Conservation (phyloP, 202 grass and related monocot genomes). For the Zoysia matrella region DNA sequence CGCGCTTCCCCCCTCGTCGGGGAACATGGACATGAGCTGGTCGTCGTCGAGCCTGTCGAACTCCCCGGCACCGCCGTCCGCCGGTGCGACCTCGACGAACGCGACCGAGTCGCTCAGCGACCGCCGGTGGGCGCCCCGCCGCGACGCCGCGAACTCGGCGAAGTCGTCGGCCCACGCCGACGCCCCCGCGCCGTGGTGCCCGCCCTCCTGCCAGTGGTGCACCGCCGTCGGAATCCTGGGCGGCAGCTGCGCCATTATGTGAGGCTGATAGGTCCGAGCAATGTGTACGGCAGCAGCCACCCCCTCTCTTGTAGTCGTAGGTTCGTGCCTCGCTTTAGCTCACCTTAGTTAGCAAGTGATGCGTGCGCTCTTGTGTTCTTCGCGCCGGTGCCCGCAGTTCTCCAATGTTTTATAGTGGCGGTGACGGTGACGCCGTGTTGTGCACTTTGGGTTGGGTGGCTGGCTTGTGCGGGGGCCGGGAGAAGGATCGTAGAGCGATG, state of each 20-base stretch:
- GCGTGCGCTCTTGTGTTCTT: background rate
- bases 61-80: constrained; percentile 16
- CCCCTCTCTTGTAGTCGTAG: too few relatives aligned
- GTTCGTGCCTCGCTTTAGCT: too few relatives aligned
- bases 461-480: background rate
- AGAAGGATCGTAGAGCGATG: too few relatives aligned
- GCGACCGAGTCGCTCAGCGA: constrained; percentile 83
- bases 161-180: constrained; percentile 81
- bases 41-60: too few relatives aligned
- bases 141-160: constrained; percentile 72
- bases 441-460: background rate
- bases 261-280: background rate
- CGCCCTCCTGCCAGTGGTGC: constrained; percentile 50
- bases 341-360: background rate
- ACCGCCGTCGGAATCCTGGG: constrained; percentile 58
- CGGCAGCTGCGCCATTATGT: constrained; percentile 77
- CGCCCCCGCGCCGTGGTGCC: constrained; percentile 22
- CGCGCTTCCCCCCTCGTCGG: background rate
- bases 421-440: background rate
- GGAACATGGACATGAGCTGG: too few relatives aligned
- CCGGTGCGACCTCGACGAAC: constrained; percentile 71
- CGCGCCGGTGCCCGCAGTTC: constrained; percentile 31
- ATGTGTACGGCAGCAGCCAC: constrained; percentile 10
- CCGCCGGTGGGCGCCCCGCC: constrained; percentile 69
- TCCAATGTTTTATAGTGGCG: constrained; percentile 51